Evolutionary conservation across 768 basidiomycete species (phyloP).

Genomic region (Fistulinella prunicolor): DNA sequence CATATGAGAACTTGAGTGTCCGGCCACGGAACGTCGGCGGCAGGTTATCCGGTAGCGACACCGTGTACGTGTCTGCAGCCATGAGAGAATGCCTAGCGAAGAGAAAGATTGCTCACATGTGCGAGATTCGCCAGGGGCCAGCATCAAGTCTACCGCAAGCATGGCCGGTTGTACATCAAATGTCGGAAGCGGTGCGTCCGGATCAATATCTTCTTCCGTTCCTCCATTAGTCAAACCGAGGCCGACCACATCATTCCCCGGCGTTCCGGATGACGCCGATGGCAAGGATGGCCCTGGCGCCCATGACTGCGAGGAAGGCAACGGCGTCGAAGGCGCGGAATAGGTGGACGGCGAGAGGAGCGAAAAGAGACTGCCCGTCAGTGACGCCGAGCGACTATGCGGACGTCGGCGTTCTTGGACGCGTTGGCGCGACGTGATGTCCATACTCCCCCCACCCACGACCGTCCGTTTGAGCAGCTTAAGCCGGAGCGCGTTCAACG

Average conservation of each 20-base stretch:
- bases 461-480: constrained; percentile 44
- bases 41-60: constrained; percentile 70
- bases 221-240: constrained; percentile 29
- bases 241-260: constrained; percentile 22
- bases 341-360: constrained; percentile 42
- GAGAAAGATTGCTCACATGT: constrained; percentile 51
- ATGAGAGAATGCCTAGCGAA: not conserved
- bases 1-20: constrained; percentile 81
- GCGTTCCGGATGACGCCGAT: too few relatives aligned
- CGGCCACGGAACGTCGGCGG: constrained; percentile 92
- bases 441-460: constrained; percentile 73
- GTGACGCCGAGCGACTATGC: constrained; percentile 50
- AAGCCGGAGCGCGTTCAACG: constrained; percentile 46
- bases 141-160: constrained; percentile 81
- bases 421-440: constrained; percentile 50
- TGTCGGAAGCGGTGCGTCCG: constrained; percentile 72
- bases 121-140: constrained; percentile 81
- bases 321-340: constrained; percentile 22
- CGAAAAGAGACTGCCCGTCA: constrained; percentile 50
- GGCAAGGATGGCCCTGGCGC: constrained; percentile 13
- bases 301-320: constrained; percentile 26
- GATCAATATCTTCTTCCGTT: constrained; percentile 50
- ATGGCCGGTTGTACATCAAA: constrained; percentile 84
- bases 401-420: constrained; percentile 28
- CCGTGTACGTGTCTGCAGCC: constrained; percentile 65